Evolutionary conservation across 2,329 filamentous ascomycete genomes (phyloP).

Genomic region (Pseudogymnoascus sp.): DNA sequence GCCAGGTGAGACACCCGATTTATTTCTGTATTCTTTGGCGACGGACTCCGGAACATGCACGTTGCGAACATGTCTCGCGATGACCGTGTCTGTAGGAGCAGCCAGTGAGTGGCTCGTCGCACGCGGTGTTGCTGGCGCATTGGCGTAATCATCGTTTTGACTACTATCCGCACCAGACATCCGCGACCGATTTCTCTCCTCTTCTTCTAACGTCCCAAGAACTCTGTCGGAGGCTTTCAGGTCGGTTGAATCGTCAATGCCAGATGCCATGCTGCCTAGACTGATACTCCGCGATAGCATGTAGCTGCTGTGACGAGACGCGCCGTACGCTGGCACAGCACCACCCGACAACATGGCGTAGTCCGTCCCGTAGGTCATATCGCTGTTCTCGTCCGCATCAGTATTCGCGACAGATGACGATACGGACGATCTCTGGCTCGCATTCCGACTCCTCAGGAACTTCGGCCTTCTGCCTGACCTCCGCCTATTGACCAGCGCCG

Average conservation of each 20-base stretch:
- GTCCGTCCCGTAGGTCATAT: constrained; percentile 67
- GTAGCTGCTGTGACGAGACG: constrained; percentile 41
- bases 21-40: constrained; percentile 75
- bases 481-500: constrained; percentile 31
- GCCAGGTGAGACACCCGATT: constrained; percentile 55
- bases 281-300: constrained; percentile 70
- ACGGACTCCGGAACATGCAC: constrained; percentile 87
- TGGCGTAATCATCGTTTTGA: constrained; percentile 31
- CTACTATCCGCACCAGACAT: constrained; percentile 41
- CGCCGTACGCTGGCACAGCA: constrained; percentile 50
- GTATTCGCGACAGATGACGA: constrained; percentile 50
- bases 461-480: constrained; percentile 43
- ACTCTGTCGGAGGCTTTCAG: constrained; percentile 36
- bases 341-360: constrained; percentile 78
- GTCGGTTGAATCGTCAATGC: constrained; percentile 40
- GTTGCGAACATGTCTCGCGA: constrained; percentile 79
- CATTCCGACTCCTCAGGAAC: constrained; percentile 45
- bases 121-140: constrained; percentile 62
- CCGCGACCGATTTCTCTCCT: constrained; percentile 38
- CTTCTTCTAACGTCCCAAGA: constrained; percentile 52
- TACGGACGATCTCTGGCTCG: constrained; percentile 51
- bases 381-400: constrained; percentile 53
- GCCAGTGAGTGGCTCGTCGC: constrained; percentile 44
- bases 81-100: constrained; percentile 76
- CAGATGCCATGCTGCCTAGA: constrained; percentile 82